Evolutionary conservation across 73 alveolate species (phyloP), one percentile per base, ranked within the genome.

Genomic region (Paramecium pentaurelia): DNA sequence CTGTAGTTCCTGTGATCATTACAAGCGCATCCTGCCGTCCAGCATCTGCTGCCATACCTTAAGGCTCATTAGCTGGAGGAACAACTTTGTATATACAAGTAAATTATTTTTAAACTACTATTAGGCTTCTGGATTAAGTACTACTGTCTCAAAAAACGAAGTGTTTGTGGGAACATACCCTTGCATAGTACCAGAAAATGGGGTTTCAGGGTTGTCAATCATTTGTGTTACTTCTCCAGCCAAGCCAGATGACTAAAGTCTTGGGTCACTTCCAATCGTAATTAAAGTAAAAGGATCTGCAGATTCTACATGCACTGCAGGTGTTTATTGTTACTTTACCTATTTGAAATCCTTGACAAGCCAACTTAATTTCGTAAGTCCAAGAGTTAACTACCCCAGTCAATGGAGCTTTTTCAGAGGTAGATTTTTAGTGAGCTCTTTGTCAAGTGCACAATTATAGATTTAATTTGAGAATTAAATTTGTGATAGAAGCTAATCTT

Each of bases 101-200:
- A 75, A 36, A n/a, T 30, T n/a, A n/a, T 36, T 38, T 22, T 75
- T 36, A 30, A 75, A 38, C 18, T 30, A 75, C 8, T 64, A 38
- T 75, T n/a, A 75, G 88, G 88, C 88, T 16, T 38, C 88, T 25
- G 88, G 88, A 38, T 42, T 75, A 18, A 42, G 60, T 16, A 10
- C 58, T 12, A 42, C 70, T 5, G 88, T 42, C 9, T 22, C 88
- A 9, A 75, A 75, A 30, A 75, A 75, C 37, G 88, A 38, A 10
- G 88, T 75, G n/a, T 75, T 75, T 18, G 88, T 75, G 1, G 88
- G 88, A 25, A 36, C 88, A 75, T 75, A 75, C 37, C 88, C 88
- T 16, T 75, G 88, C n/a, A 25, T 38, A 75, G 37, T 75, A 2
- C 88, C 88, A 6, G 88, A 75, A 27, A 75, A 75, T 38, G 88